Conservation (phyloP, 352 stramenopile species). For the Blastocystis hominis region DNA sequence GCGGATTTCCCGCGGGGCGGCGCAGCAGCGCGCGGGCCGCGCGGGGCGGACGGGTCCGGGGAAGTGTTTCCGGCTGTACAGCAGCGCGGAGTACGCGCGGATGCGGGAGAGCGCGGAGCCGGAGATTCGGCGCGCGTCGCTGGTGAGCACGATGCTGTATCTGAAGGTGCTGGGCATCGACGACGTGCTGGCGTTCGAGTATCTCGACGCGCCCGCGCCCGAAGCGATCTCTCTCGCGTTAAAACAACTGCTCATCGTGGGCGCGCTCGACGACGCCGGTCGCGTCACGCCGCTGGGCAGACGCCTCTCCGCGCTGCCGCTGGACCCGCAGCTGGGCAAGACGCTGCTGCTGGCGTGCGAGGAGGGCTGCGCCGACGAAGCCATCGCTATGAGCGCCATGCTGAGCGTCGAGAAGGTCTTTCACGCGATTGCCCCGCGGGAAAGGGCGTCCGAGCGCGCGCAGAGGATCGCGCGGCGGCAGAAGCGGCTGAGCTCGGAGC, state of each 20-base stretch:
- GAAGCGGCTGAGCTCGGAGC: constrained; percentile 55
- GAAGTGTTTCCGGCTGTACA: constrained; percentile 86
- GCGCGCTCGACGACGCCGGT: constrained; percentile 64
- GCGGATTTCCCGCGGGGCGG: constrained; percentile 67
- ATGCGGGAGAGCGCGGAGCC: constrained; percentile 62
- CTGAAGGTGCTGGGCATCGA: constrained; percentile 78
- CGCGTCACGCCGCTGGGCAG: constrained; percentile 67
- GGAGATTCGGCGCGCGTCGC: constrained; percentile 70
- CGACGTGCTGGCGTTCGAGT: constrained; percentile 83
- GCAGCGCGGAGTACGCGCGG: constrained; percentile 63
- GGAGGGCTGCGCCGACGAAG: constrained; percentile 67
- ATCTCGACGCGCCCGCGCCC: constrained; percentile 80
- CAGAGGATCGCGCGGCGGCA: constrained; percentile 62
- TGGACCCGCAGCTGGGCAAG: constrained; percentile 77
- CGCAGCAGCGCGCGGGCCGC: constrained; percentile 78
- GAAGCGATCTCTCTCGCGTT: constrained; percentile 74
- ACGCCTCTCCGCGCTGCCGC: constrained; percentile 73
- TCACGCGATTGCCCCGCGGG: constrained; percentile 19
- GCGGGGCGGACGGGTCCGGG: constrained; percentile 79
- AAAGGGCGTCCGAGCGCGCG: background rate
- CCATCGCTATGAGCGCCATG: constrained; percentile 72
- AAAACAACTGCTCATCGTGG: constrained; percentile 69
- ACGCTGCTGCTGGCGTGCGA: constrained; percentile 68
- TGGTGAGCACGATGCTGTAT: constrained; percentile 68
- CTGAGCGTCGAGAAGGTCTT: constrained; percentile 73